Evolutionary conservation across 2,329 filamentous ascomycete genomes (phyloP), one percentile per base, ranked within the genome.

Genomic region (Fusarium sp.): DNA sequence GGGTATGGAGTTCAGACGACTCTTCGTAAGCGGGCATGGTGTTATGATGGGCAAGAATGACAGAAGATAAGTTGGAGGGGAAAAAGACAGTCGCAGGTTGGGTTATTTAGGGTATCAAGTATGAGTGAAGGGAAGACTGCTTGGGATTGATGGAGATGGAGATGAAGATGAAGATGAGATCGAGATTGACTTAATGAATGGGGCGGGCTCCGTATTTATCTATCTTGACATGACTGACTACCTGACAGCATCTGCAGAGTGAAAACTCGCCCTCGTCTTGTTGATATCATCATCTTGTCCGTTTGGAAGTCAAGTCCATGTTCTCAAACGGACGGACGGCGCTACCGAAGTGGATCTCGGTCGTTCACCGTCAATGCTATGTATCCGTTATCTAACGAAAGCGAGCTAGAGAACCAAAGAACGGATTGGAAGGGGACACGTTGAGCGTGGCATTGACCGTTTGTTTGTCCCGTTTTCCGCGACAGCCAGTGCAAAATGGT

Each of bases 1-100:
- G 57, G 11, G 61, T 50, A 36, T 55, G 47, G 65, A 87, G 81
- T 70, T 88, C 86, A 65, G 81, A 78, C 66, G 81, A 78, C 66
- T 90, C 86, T 65, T 89, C 86, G 73, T 85, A 87, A 69, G 81
- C 80, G 80, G 87, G 82, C 88, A 90, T 90, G 63, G 68, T 87
- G 80, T 11, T 11, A 27, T 29, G 39, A 21, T 20, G 31, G 11
- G 23, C 27, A 20, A 21, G 25, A 14, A 15, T 29, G 18, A 21
- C 35, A 25, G 11, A 67, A n/a, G 41, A 25, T 25, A 37, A 37
- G 21, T 17, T 54, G 36, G 52, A 56, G 53, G 33, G 46, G 57
- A 55, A 39, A 20, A n/a, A 43, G 40, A 37, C 58, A 63, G 51
- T 63, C 45, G 43, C 45, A 8, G 37, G 31, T 21, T 49, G 29